Evolutionary conservation across 768 basidiomycete species (phyloP).

Genomic region (Panus rudis): DNA sequence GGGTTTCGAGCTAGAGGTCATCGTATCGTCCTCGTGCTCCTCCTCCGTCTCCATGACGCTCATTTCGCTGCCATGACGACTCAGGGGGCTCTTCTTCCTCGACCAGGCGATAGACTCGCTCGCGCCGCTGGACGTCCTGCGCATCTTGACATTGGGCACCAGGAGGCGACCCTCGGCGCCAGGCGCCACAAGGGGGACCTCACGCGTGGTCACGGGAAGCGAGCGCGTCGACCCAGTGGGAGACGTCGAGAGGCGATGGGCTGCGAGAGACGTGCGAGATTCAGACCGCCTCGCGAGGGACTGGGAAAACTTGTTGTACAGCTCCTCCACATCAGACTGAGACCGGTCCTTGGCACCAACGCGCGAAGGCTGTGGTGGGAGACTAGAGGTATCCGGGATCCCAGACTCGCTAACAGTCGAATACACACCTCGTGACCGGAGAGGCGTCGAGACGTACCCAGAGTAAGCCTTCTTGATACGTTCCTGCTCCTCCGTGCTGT

Average conservation of each 20-base stretch:
- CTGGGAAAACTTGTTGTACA: slow-evolving; percentile 13
- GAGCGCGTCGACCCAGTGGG: slow-evolving; percentile 31
- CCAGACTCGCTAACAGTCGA: slow-evolving; percentile 34
- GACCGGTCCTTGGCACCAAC: slow-evolving; percentile 17
- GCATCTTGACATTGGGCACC: slow-evolving; percentile 39
- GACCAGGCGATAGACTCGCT: slow-evolving; percentile 8
- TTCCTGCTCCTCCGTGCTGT: slow-evolving; percentile 22
- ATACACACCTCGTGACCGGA: slow-evolving; percentile 40
- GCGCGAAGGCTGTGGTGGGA: slow-evolving; percentile 16
- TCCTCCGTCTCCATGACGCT: slow-evolving; percentile 27
- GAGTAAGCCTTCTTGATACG: slow-evolving; percentile 31
- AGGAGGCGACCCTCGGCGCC: slow-evolving; percentile 62
- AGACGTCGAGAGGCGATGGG: slow-evolving; percentile 31
- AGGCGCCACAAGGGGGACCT: slow-evolving; percentile 48
- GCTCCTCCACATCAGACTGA: not conserved
- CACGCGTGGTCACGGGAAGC: slow-evolving; percentile 33
- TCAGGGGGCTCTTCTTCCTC: slow-evolving; percentile 32
- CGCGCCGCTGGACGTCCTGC: slow-evolving; percentile 16
- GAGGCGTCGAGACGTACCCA: slow-evolving; percentile 46
- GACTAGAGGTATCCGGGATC: slow-evolving; percentile 2
- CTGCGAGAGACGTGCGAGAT: slow-evolving; percentile 49
- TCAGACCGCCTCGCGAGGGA: slow-evolving; percentile 31
- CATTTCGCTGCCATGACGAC: slow-evolving; percentile 33
- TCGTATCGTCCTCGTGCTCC: slow-evolving; percentile 21
- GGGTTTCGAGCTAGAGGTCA: slow-evolving; percentile 5